These are phyloP conservation scores for Lachancea nothofagi DNA, from an alignment of 805 yeast species.

Conservation along the genomic window DNA sequence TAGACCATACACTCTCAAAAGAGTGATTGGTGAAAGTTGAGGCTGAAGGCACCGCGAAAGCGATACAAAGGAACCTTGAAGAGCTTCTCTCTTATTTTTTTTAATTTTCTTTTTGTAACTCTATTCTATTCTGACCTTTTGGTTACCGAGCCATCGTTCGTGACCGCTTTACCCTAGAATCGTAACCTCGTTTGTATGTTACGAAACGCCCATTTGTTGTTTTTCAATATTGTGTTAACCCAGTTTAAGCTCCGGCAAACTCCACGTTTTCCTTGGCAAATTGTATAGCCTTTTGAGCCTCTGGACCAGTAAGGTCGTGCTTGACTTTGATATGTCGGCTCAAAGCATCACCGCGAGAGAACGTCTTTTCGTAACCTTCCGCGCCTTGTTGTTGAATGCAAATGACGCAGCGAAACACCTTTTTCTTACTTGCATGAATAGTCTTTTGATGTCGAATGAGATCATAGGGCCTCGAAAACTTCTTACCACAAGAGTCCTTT, in stretches of 20 bases:
- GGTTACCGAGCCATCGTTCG: not conserved
- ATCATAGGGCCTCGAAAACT: constrained; percentile 92
- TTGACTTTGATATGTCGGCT: constrained; percentile 90
- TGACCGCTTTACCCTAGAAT: too few species aligned
- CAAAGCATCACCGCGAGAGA: constrained; percentile 89
- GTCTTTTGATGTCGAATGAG: constrained; percentile 94
- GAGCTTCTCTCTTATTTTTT: too few species aligned
- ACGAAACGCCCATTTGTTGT: not conserved
- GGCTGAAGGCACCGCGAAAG: too few species aligned
- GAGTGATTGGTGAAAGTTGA: too few species aligned
- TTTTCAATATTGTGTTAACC: not conserved
- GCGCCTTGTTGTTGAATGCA: constrained; percentile 51
- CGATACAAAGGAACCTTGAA: too few species aligned
- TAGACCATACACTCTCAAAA: too few species aligned
- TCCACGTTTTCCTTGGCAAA: constrained; percentile 76
- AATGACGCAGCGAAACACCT: constrained; percentile 76
- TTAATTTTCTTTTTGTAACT: too few species aligned
- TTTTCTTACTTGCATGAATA: constrained; percentile 83
- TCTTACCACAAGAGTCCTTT: constrained; percentile 29
- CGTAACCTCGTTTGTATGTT: not conserved
- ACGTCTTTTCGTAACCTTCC: constrained; percentile 59
- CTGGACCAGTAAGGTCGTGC: constrained; percentile 50
- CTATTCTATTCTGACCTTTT: too few species aligned
- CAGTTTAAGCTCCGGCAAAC: constrained; percentile 30
- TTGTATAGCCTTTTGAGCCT: constrained; percentile 65